Evolutionary conservation across 225 moss, liverwort and hornwort species (phyloP).

Genomic region (Climacium dendroides): DNA sequence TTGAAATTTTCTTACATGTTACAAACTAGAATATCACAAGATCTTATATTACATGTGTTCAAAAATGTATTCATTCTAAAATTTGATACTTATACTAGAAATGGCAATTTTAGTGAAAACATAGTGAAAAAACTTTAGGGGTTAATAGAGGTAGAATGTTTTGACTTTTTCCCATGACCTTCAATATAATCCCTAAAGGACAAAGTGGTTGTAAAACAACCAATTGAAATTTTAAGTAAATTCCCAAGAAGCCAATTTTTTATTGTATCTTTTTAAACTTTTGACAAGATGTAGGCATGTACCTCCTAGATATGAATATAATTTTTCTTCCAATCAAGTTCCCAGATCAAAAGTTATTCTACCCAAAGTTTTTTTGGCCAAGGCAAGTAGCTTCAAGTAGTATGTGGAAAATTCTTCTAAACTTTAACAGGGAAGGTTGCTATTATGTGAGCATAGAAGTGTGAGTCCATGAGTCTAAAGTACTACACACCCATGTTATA

Average conservation of each 20-base stretch:
- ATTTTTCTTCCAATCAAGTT: background rate
- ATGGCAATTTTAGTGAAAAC: no score
- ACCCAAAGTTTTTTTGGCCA: rapidly evolving
- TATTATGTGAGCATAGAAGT: no score
- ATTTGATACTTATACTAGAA: no score
- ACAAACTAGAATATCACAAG: no score
- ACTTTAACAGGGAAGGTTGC: no score
- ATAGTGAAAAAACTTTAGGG: no score
- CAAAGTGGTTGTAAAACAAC: background rate
- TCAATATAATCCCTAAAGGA: rapidly evolving
- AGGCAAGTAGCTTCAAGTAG: rapidly evolving
- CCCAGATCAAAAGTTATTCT: rapidly evolving
- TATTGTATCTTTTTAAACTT: background rate
- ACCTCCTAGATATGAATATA: rapidly evolving
- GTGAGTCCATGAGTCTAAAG: no score
- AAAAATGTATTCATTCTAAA: no score
- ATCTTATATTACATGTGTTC: no score
- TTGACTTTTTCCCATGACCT: background rate
- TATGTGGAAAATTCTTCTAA: background rate
- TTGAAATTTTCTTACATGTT: no score
- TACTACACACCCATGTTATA: no score
- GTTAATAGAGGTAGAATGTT: background rate
- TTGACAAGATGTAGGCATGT: background rate
- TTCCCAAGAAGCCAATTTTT: rapidly evolving
- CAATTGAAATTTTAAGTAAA: background rate